A percentile compares a stretch with the other conserved stretches of the same genome.
These are phyloP conservation scores for Aspergillus proliferans DNA, from an alignment of 2,329 filamentous ascomycete genomes.

Conservation along the genomic window DNA sequence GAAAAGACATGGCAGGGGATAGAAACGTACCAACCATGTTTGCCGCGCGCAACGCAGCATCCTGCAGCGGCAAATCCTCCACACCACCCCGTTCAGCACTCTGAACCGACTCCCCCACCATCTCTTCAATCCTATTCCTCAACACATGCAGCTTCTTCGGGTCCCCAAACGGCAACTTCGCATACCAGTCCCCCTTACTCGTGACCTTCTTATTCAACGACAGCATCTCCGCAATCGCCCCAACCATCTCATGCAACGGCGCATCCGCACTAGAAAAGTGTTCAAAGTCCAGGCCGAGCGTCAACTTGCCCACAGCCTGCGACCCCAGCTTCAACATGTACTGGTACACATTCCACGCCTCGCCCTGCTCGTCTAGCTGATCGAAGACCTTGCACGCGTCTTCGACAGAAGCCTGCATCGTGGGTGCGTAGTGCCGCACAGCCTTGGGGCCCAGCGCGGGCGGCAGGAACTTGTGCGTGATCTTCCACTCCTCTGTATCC, in stretches of 20 bases:
- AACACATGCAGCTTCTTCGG: constrained; percentile 35
- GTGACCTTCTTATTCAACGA: constrained; percentile 56
- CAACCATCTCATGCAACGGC: constrained; percentile 48
- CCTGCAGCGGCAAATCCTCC: constrained; percentile 26
- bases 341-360: constrained; percentile 45
- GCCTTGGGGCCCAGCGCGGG: constrained; percentile 55
- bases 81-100: constrained; percentile 15
- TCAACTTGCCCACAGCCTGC: constrained; percentile 40
- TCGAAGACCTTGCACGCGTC: constrained; percentile 46
- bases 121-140: constrained; percentile 12
- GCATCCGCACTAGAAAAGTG: constrained; percentile 42
- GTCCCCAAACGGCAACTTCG: constrained; percentile 53
- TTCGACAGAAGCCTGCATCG: constrained; percentile 52
- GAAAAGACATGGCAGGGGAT: constrained; percentile 1
- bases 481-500: constrained; percentile 24
- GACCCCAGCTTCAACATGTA: constrained; percentile 47
- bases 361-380: constrained; percentile 40
- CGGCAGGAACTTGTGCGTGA: constrained; percentile 57
- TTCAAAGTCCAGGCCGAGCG: constrained; percentile 39
- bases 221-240: constrained; percentile 46
- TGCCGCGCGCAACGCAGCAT: constrained; percentile 40
- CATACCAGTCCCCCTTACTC: constrained; percentile 52
- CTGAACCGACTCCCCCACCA: constrained; percentile 19
- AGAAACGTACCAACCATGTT: constrained; percentile 37
- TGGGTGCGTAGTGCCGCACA: constrained; percentile 54